Conservation (phyloP, 1,139 yeast genomes). For the Meyerozyma carpophila region DNA sequence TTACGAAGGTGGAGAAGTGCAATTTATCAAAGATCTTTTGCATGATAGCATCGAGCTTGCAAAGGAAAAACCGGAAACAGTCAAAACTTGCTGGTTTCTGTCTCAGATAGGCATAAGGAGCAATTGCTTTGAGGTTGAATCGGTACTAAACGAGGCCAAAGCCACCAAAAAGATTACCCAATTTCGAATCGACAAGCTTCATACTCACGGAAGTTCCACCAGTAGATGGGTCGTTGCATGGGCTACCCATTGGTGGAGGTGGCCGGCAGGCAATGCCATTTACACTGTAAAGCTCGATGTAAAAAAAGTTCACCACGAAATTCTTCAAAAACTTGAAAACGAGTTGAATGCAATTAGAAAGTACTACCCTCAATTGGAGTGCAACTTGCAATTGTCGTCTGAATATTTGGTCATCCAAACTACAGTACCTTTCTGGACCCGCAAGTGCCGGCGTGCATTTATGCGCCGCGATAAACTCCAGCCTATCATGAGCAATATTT, state of each 20-base stretch:
- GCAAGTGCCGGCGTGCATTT: not conserved
- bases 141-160: constrained; percentile 5
- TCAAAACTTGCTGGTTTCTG: constrained; percentile 14
- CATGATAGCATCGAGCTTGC: constrained; percentile 8
- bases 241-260: constrained; percentile 6
- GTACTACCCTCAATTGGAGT: not conserved
- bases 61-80: constrained; percentile 5
- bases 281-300: not conserved
- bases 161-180: constrained; percentile 7
- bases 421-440: not conserved
- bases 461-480: not conserved
- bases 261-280: not conserved
- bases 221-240: constrained; percentile 18
- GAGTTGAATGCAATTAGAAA: not conserved
- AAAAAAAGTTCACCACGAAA: not conserved
- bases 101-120: constrained; percentile 14
- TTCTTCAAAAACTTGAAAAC: not conserved
- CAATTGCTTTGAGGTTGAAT: constrained; percentile 7
- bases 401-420: not conserved
- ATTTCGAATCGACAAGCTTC: not conserved
- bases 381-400: not conserved
- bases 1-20: constrained; percentile 15
- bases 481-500: not conserved
- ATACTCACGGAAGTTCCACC: constrained; percentile 6
- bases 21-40: constrained; percentile 11